Conservation (phyloP, 139 green algal genomes). For the Trebouxia sp. region DNA sequence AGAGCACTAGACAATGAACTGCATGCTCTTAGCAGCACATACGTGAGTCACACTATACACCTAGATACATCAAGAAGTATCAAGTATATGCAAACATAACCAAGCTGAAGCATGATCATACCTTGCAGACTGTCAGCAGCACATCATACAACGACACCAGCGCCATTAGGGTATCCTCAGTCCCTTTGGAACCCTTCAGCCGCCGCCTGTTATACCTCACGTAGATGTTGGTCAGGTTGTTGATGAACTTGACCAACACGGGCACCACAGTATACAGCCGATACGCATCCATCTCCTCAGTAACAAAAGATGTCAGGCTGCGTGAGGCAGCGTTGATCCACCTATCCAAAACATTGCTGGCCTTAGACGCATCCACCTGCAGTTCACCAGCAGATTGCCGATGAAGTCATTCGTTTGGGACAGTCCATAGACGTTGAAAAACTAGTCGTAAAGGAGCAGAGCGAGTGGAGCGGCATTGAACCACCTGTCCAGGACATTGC, state of each 20-base stretch:
- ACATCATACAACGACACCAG: slow-evolving; percentile 85
- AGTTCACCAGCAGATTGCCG: neutral
- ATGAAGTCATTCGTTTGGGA: no score
- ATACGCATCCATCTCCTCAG: slow-evolving; percentile 95
- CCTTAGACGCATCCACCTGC: slow-evolving; percentile 43
- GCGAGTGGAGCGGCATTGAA: slow-evolving; percentile 78
- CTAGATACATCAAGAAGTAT: neutral
- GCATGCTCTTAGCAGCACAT: no score
- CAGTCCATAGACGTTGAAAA: no score
- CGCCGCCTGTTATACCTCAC: slow-evolving; percentile 97
- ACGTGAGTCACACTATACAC: no score
- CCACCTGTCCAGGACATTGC: slow-evolving; percentile 92
- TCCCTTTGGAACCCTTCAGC: slow-evolving; percentile 81
- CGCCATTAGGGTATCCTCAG: slow-evolving; percentile 64
- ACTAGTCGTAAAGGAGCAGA: slow-evolving; percentile 71
- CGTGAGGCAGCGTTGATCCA: slow-evolving; percentile 87
- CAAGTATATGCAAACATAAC: neutral
- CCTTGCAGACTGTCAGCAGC: slow-evolving; percentile 87
- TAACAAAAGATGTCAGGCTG: slow-evolving; percentile 74
- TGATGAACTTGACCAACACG: slow-evolving; percentile 94
- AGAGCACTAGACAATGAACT: no score
- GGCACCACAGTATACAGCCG: slow-evolving; percentile 97
- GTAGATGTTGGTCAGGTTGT: slow-evolving; percentile 98
- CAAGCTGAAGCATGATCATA: neutral
- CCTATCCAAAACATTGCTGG: slow-evolving; percentile 84